Percentiles rank a stretch among this genome's conserved stretches.
Evolutionary conservation across 192 early-diverging fungal genomes (phyloP).

Genomic region (Glomus cerebriforme): DNA sequence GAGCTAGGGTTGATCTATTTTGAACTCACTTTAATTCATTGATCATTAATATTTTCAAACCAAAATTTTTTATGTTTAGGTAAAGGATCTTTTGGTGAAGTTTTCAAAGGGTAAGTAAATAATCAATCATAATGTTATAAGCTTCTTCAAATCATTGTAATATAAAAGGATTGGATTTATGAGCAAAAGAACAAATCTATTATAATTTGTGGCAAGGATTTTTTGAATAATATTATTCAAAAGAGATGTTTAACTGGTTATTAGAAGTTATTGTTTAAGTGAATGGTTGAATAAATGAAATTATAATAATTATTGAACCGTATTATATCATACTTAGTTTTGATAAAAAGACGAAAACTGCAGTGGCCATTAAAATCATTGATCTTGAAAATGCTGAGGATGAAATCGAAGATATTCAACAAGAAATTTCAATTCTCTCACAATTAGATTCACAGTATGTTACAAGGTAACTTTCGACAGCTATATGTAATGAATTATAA

Average conservation of each 20-base stretch:
- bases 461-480: conserved; percentile 64
- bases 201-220: no score
- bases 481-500: no score
- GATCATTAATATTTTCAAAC: not conserved
- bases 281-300: not conserved
- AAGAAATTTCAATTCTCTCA: conserved; percentile 94
- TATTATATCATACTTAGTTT: conserved; percentile 55
- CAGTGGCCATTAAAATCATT: conserved; percentile 97
- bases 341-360: conserved; percentile 63
- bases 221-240: no score
- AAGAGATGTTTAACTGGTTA: not conserved
- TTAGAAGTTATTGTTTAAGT: not conserved
- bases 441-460: conserved; percentile 89
- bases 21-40: not conserved
- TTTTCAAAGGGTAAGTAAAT: conserved; percentile 76
- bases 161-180: no score
- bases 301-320: conserved; percentile 28
- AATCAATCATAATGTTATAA: no score
- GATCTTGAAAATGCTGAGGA: conserved; percentile 96
- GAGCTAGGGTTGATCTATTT: not conserved
- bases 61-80: conserved; percentile 33
- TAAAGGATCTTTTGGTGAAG: conserved; percentile 82
- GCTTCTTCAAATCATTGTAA: no score
- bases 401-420: conserved; percentile 98
- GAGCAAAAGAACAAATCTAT: no score